phyloP scores from a whole-genome alignment of 371 early-diverging fungal species.

The Mortierella sp. region DNA sequence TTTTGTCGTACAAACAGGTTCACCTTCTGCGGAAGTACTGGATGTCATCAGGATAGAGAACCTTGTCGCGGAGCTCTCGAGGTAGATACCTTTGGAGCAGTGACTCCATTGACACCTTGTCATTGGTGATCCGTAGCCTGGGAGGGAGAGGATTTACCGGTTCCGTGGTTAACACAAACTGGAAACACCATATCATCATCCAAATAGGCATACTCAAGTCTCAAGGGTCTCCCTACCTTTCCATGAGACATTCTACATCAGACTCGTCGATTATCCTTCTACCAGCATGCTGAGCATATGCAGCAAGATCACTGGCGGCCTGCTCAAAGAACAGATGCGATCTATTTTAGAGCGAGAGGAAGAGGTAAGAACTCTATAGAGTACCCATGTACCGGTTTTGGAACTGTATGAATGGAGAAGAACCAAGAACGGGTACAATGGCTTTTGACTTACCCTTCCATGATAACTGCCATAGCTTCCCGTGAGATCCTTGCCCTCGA shows the following conservation, averaged over 20 bases:
- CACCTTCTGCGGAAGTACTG: slow-evolving; percentile 24
- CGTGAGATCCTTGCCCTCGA: slow-evolving; percentile 36
- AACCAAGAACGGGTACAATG: neutral
- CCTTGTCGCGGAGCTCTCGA: slow-evolving; percentile 46
- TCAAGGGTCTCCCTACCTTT: slow-evolving; percentile 22
- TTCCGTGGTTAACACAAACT: no score
- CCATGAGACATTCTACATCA: slow-evolving; percentile 49
- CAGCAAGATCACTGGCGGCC: slow-evolving; percentile 37
- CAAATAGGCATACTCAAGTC: neutral
- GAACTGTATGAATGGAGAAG: no score
- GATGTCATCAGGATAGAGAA: slow-evolving; percentile 43
- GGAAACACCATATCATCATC: no score
- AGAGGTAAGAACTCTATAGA: neutral
- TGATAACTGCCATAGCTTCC: slow-evolving; percentile 46
- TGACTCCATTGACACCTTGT: slow-evolving; percentile 42
- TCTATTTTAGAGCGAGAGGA: slow-evolving; percentile 6
- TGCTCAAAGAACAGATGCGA: slow-evolving; percentile 52
- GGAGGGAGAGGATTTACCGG: no score
- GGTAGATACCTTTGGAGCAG: slow-evolving; percentile 46
- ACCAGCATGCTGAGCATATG: slow-evolving; percentile 50
- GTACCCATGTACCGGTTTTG: neutral
- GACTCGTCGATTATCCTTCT: slow-evolving; percentile 47
- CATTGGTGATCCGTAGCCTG: slow-evolving; percentile 38
- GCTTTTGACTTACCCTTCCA: slow-evolving; percentile 41
- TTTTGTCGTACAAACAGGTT: no score